These are phyloP conservation scores for Phellinidium pouzarii DNA, from an alignment of 1,284 basidiomycete genomes.

Conservation along the genomic window DNA sequence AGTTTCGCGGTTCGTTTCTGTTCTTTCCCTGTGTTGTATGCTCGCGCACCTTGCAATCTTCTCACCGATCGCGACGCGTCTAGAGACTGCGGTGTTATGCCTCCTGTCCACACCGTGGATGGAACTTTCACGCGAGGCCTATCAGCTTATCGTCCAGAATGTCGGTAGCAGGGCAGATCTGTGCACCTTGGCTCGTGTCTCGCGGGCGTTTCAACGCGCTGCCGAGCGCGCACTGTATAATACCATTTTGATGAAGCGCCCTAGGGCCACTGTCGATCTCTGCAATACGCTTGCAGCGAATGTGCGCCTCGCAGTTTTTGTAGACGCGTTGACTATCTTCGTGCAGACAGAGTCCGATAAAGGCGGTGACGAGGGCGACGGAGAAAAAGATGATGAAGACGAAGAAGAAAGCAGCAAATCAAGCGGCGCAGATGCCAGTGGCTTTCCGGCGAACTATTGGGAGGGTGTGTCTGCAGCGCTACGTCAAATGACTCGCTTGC, in stretches of 20 bases:
- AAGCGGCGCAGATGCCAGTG: slow-evolving; percentile 16
- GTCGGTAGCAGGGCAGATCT: slow-evolving; percentile 46
- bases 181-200: slow-evolving; percentile 48
- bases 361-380: too few relatives aligned
- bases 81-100: slow-evolving; percentile 16
- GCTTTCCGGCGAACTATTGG: slow-evolving; percentile 42
- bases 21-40: background rate
- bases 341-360: too few relatives aligned
- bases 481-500: slow-evolving; percentile 36
- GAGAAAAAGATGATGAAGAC: background rate
- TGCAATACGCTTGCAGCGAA: slow-evolving; percentile 41
- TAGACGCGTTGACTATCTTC: slow-evolving; percentile 47
- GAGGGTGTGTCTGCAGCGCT: slow-evolving; percentile 40
- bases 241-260: slow-evolving; percentile 41
- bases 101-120: slow-evolving; percentile 27
- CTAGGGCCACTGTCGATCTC: slow-evolving; percentile 33
- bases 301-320: slow-evolving; percentile 41
- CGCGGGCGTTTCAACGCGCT: slow-evolving; percentile 42
- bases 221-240: slow-evolving; percentile 56
- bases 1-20: slow-evolving; percentile 4
- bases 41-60: background rate
- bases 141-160: slow-evolving; percentile 46
- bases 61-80: background rate
- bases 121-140: slow-evolving; percentile 52
- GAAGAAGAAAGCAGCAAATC: slow-evolving; percentile 13